Conservation (phyloP, 345 rosid genomes). For the Brassica carinata region DNA sequence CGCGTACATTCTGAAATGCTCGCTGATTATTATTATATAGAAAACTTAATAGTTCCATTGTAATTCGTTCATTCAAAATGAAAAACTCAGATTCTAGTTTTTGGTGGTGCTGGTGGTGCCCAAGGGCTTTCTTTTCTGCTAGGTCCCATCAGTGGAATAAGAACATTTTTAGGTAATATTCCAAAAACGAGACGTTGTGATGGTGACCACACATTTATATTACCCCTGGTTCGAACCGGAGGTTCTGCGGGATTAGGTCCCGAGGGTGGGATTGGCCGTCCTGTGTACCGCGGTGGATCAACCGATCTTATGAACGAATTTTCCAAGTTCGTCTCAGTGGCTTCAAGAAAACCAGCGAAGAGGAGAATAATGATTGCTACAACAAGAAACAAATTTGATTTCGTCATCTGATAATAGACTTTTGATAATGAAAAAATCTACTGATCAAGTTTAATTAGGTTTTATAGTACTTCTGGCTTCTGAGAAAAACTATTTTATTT, state of each 20-base stretch:
- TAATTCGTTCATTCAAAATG: background rate
- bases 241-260: background rate
- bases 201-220: background rate
- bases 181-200: conserved; percentile 10
- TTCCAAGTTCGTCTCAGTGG: background rate
- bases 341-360: conserved; percentile 4
- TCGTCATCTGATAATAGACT: background rate
- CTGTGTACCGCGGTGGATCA: no score
- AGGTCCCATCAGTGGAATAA: conserved; percentile 14
- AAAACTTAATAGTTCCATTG: background rate
- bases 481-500: background rate
- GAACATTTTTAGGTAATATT: conserved; percentile 30
- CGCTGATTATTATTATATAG: background rate
- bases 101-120: background rate
- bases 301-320: background rate
- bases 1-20: background rate
- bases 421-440: background rate
- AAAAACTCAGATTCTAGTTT: background rate
- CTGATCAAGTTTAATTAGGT: background rate
- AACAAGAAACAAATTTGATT: background rate
- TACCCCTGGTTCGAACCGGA: background rate
- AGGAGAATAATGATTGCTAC: background rate
- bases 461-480: background rate
- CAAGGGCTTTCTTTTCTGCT: background rate
- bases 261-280: conserved; percentile 5